Evolutionary conservation across 2,329 filamentous ascomycete genomes (phyloP), one percentile per base, ranked within the genome.

Genomic region (Penicillium sp.): DNA sequence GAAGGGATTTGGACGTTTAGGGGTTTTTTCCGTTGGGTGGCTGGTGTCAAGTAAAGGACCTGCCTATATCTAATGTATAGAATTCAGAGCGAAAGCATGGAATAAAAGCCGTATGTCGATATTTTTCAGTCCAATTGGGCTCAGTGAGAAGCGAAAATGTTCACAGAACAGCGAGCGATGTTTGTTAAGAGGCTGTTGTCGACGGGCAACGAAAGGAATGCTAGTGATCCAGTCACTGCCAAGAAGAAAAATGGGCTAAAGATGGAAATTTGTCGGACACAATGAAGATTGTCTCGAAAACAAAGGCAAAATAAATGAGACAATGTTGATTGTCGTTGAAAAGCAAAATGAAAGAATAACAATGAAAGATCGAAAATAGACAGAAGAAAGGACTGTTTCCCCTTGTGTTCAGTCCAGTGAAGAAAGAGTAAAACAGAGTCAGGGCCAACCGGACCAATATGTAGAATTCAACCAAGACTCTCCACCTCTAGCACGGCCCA

Each of bases 201-300:
- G 61, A 50, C 36, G 45, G 66, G 66, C 65, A 70, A 71, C 68
- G 62, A 68, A 65, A 64, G 62, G 69, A 71, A 71, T 71, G 68
- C 62, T 61, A 50, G 65, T 68, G 66, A 69, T 39, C 61, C 65
- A 55, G 67, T 66, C 67, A 69, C 66, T 50, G 49, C 52, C 19
- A 55, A 43, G 48, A 59, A 60, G 55, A 53, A 59, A 60, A 56
- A 53, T 33, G 29, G 43, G 54, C 43, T 56, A 59, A 55, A 42
- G 54, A 61, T 62, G 59, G 58, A 60, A 57, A 53, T 17, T 51
- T 47, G 59, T 54, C 58, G 56, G 29, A 42, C 23, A 54, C 47
- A 59, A 64, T 58, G 59, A 51, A 27, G 49, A 65, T 64, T 61
- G 62, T 62, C 49, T 49, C 50, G 27, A 29, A 50, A 59, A 59